Conservation (phyloP, 2,329 filamentous ascomycete species). For the Fusarium anthophilum region DNA sequence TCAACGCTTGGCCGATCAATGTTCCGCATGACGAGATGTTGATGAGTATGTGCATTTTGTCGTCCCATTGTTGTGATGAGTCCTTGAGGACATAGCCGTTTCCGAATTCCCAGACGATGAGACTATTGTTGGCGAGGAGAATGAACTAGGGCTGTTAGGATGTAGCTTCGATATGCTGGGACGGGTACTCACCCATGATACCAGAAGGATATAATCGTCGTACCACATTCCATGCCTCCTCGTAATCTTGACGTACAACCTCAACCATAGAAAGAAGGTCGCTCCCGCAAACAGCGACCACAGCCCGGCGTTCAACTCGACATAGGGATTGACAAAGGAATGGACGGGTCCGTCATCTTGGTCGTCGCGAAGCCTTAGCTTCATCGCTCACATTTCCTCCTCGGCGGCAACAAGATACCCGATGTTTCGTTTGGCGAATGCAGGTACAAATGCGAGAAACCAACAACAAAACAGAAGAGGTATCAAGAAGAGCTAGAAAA, state of each 20-base stretch:
- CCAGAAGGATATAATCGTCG: constrained; percentile 51
- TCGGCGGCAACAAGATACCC: neutral
- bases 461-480: constrained; percentile 7
- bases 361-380: constrained; percentile 37
- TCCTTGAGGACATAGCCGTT: constrained; percentile 56
- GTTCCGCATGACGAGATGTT: constrained; percentile 52
- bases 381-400: constrained; percentile 36
- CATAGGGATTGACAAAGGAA: constrained; percentile 42
- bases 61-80: constrained; percentile 56
- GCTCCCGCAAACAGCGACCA: constrained; percentile 48
- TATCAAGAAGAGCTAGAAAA: neutral
- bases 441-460: neutral
- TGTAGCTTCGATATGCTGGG: too few species aligned
- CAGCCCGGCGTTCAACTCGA: constrained; percentile 46
- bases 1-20: constrained; percentile 48
- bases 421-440: constrained; percentile 5
- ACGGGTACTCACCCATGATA: constrained; percentile 46
- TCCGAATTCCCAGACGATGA: constrained; percentile 58
- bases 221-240: constrained; percentile 51
- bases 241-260: constrained; percentile 49
- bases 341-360: constrained; percentile 37
- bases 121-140: constrained; percentile 54
- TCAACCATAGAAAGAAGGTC: constrained; percentile 43
- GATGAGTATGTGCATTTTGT: constrained; percentile 63
- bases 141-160: constrained; percentile 46